Base-by-base conservation (phyloP, 2,329 filamentous ascomycete species). In the Colletotrichum lindemuthianum region DNA sequence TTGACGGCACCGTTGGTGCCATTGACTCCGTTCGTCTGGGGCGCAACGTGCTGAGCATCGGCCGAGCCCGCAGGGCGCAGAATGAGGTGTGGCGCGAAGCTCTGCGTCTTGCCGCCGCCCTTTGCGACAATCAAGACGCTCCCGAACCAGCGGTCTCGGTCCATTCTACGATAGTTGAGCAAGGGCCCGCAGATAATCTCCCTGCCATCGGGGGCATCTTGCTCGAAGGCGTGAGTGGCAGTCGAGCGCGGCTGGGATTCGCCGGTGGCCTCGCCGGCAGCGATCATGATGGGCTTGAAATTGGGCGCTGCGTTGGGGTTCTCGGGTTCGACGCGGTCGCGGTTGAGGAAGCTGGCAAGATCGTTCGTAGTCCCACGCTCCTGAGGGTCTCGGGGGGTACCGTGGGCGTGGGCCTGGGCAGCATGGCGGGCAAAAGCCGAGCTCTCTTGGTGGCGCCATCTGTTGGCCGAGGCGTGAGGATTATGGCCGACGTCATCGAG, bases 41-140 rank as follows among this genome's bases (percentile, higher is more conserved):
- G 15, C 6, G 41, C 36, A 41, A 36, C 24, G 24, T 63, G 39
- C 13, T 60, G 65, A 4, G 70, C 72, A 40, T 64, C 51, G 71
- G 70, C 71, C 37, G 73, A 70, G 37, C 72, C 76, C n/a, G 76
- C 77, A 39, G 77, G 79, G 39, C 84, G 85, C 55, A 89, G 71
- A 15, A 79, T 77, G 69, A 95, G 76, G 33, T 82, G 81, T 44
- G 96, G 88, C 67, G 84, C 79, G 56, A 81, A 75, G 1, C 85
- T 83, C 67, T 87, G 84, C 16, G 81, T 80, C 72, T 86, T 78
- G 63, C 84, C 88, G 32, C 91, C 91, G 5, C 93, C 91, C 55
- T 85, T 88, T 13, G 90, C 91, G 56, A 97, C 93, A 53, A 97
- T 81, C 70, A 97, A 80, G 8, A 97, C 91, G 75, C 93, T 97